phyloP scores from a whole-genome alignment of 768 basidiomycete species.

The Agaricus sinodeliciosus region DNA sequence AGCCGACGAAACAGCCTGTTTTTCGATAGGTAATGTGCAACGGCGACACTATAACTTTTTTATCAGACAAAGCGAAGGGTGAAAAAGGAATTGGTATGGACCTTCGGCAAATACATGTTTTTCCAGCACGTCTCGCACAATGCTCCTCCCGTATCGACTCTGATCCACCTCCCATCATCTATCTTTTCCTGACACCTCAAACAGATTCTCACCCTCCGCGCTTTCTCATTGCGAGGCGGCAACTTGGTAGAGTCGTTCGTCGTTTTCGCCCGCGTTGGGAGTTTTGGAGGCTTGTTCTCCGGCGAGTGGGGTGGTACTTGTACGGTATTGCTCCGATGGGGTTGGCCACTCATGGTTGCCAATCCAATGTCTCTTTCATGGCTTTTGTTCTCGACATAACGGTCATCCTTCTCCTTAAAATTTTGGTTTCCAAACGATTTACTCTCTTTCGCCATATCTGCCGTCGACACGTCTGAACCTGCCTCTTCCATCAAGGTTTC shows the following conservation, averaged over 20 bases:
- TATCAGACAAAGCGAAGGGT: background rate
- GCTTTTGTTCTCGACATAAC: background rate
- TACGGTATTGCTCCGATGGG: slow-evolving; percentile 47
- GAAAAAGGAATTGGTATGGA: slow-evolving; percentile 24
- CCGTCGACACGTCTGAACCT: slow-evolving; percentile 15
- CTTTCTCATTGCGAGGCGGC: slow-evolving; percentile 21
- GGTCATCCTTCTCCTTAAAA: background rate
- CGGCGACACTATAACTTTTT: slow-evolving; percentile 65
- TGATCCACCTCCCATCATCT: slow-evolving; percentile 79
- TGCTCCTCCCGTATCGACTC: slow-evolving; percentile 66
- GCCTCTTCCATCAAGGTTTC: slow-evolving; percentile 13
- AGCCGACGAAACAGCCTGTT: slow-evolving; percentile 81
- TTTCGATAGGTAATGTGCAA: slow-evolving; percentile 84
- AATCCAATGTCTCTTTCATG: slow-evolving; percentile 2
- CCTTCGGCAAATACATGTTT: slow-evolving; percentile 92
- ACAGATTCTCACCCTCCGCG: slow-evolving; percentile 37
- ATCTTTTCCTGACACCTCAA: slow-evolving; percentile 63
- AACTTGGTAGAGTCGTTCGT: slow-evolving; percentile 22
- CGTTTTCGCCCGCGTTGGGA: slow-evolving; percentile 51
- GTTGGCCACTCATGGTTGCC: slow-evolving; percentile 15
- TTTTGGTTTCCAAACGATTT: background rate
- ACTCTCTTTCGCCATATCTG: slow-evolving; percentile 11
- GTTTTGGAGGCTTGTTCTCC: slow-evolving; percentile 41
- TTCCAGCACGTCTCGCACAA: slow-evolving; percentile 94
- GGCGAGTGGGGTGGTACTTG: slow-evolving; percentile 33